A percentile compares a stretch with the other conserved stretches of the same genome.
Conservation (phyloP, 805 yeast species). For the Brettanomyces naardenensis region DNA sequence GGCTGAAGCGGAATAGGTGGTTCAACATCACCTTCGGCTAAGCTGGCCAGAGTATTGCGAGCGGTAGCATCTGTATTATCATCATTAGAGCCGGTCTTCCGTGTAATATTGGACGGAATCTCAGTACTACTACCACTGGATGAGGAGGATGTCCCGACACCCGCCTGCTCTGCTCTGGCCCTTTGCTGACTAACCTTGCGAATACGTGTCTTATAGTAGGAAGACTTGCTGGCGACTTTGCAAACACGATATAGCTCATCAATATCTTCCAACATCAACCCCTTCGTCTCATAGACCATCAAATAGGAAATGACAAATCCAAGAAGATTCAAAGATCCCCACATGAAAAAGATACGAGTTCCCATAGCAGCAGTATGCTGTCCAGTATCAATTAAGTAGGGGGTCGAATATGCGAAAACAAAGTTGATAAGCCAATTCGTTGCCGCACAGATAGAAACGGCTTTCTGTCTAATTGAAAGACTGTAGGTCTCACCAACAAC, state of each 20-base stretch:
- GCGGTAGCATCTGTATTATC: background rate
- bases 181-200: background rate
- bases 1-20: background rate
- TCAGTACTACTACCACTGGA: background rate
- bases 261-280: slow-evolving; percentile 72
- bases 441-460: slow-evolving; percentile 68
- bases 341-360: slow-evolving; percentile 64
- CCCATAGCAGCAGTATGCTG: slow-evolving; percentile 63
- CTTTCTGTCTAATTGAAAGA: slow-evolving; percentile 66
- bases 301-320: slow-evolving; percentile 59
- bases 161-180: background rate
- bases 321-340: slow-evolving; percentile 64
- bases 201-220: slow-evolving; percentile 18
- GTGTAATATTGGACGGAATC: background rate
- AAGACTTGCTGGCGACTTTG: slow-evolving; percentile 43
- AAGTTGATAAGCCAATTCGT: slow-evolving; percentile 78
- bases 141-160: no score
- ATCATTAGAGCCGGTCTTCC: no score
- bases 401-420: slow-evolving; percentile 66
- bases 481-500: slow-evolving; percentile 59
- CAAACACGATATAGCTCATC: slow-evolving; percentile 66
- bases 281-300: slow-evolving; percentile 72
- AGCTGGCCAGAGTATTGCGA: no score
- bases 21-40: no score
- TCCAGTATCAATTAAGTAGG: slow-evolving; percentile 65